Evolutionary conservation across 2,329 filamentous ascomycete genomes (phyloP).

Genomic region (Fusarium subtropicale): DNA sequence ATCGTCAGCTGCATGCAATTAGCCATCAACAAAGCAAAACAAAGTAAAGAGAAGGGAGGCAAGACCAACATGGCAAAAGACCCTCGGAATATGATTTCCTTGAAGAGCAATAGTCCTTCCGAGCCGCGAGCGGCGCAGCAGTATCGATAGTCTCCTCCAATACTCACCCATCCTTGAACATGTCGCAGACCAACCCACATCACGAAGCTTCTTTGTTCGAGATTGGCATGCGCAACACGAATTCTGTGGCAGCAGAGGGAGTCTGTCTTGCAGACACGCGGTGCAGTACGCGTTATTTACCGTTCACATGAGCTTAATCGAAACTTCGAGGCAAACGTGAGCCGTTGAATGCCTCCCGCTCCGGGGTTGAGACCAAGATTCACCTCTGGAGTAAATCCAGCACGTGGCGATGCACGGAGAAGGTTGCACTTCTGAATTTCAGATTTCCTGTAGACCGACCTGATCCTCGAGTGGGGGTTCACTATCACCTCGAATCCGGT

Average conservation of each 20-base stretch:
- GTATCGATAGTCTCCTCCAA: slow-evolving; percentile 43
- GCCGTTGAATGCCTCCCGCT: slow-evolving; percentile 53
- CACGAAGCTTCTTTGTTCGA: slow-evolving; percentile 33
- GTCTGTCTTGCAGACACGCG: background rate
- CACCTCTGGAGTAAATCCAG: slow-evolving; percentile 53
- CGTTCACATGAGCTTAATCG: slow-evolving; percentile 43
- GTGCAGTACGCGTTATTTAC: background rate
- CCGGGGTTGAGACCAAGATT: slow-evolving; percentile 54
- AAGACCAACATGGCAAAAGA: slow-evolving; percentile 12
- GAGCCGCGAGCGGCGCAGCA: slow-evolving; percentile 27
- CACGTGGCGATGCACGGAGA: slow-evolving; percentile 50
- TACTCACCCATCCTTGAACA: slow-evolving; percentile 38
- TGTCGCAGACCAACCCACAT: slow-evolving; percentile 35
- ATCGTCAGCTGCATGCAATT: slow-evolving; percentile 37
- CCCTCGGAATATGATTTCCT: slow-evolving; percentile 50
- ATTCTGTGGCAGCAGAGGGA: slow-evolving; percentile 45
- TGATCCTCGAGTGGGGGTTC: background rate
- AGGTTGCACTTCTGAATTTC: slow-evolving; percentile 50
- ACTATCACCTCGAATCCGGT: slow-evolving; percentile 60
- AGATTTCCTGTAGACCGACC: background rate
- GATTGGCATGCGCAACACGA: slow-evolving; percentile 48
- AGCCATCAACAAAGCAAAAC: background rate
- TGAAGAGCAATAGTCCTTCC: slow-evolving; percentile 40
- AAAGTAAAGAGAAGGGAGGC: background rate
- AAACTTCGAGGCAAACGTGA: slow-evolving; percentile 52